Evolutionary conservation across 2,329 filamentous ascomycete species (phyloP).

Genomic region (Colletotrichum spaethianum): DNA sequence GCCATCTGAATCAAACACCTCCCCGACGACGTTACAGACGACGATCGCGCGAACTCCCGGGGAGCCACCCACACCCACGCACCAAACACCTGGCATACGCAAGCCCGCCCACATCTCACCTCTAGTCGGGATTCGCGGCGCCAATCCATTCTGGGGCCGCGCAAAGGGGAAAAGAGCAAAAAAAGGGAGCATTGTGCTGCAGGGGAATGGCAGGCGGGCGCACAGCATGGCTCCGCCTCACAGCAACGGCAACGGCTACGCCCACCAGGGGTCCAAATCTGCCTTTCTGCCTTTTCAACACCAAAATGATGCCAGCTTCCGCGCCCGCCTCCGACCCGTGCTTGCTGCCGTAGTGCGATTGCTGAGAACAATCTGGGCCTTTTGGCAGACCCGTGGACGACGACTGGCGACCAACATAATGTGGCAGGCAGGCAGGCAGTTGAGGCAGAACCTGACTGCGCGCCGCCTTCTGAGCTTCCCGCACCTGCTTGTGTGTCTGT

Average conservation of each 20-base stretch:
- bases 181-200: slow-evolving; percentile 25
- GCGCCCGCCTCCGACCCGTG: slow-evolving; percentile 37
- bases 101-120: slow-evolving; percentile 16
- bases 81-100: slow-evolving; percentile 23
- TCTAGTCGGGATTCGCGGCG: slow-evolving; percentile 13
- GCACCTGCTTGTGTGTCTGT: slow-evolving; percentile 78
- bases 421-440: slow-evolving; percentile 43
- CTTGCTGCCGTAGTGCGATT: slow-evolving; percentile 23
- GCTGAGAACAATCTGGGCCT: slow-evolving; percentile 26
- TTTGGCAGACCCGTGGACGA: slow-evolving; percentile 37
- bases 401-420: slow-evolving; percentile 31
- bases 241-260: slow-evolving; percentile 52
- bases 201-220: slow-evolving; percentile 48
- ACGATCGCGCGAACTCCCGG: slow-evolving; percentile 33
- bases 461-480: slow-evolving; percentile 73
- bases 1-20: slow-evolving; percentile 4
- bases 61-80: slow-evolving; percentile 9
- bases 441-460: slow-evolving; percentile 63
- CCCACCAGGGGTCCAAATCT: slow-evolving; percentile 36
- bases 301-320: slow-evolving; percentile 43
- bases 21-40: slow-evolving; percentile 22
- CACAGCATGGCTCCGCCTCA: slow-evolving; percentile 53
- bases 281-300: slow-evolving; percentile 33
- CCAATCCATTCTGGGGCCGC: slow-evolving; percentile 31
- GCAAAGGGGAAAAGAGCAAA: not conserved